phyloP scores from a whole-genome alignment of 208 protist species.

The Tritrichomonas musculus region DNA sequence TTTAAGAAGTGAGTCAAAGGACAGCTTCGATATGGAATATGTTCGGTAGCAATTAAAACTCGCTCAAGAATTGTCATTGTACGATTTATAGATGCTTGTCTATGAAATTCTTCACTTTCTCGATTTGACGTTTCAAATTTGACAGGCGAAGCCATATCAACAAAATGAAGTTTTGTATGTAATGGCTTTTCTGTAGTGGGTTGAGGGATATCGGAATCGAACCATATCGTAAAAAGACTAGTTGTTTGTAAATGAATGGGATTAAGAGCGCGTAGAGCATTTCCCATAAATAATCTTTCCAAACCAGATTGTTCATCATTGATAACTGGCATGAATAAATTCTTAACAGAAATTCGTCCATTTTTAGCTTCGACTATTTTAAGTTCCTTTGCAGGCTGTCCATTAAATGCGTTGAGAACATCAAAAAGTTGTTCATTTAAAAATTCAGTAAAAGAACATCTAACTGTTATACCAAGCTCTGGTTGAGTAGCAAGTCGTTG shows the following conservation, averaged over 20 bases:
- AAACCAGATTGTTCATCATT: not conserved
- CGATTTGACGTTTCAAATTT: not conserved
- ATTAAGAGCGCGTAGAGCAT: not conserved
- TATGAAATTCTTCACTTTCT: not conserved
- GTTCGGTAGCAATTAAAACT: constrained; percentile 14
- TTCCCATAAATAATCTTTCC: constrained; percentile 8
- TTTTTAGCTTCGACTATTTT: not conserved
- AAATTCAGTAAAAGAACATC: constrained; percentile 8
- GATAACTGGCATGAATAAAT: not conserved
- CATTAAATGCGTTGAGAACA: constrained; percentile 22
- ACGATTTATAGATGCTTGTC: not conserved
- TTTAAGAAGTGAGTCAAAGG: constrained; percentile 23
- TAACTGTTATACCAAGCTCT: not conserved
- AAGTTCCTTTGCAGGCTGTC: not conserved
- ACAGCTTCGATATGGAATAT: constrained; percentile 15
- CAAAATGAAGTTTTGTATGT: not conserved
- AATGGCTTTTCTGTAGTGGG: not conserved
- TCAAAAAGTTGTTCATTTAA: constrained; percentile 17
- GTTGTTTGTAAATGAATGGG: not conserved
- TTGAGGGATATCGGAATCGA: not conserved
- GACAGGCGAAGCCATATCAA: not conserved
- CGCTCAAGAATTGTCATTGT: constrained; percentile 17
- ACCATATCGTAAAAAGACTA: not conserved
- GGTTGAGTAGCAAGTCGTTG: not conserved
- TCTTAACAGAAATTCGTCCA: not conserved